Base-by-base conservation (phyloP, 1,284 basidiomycete genomes). In the Somion occarium region DNA sequence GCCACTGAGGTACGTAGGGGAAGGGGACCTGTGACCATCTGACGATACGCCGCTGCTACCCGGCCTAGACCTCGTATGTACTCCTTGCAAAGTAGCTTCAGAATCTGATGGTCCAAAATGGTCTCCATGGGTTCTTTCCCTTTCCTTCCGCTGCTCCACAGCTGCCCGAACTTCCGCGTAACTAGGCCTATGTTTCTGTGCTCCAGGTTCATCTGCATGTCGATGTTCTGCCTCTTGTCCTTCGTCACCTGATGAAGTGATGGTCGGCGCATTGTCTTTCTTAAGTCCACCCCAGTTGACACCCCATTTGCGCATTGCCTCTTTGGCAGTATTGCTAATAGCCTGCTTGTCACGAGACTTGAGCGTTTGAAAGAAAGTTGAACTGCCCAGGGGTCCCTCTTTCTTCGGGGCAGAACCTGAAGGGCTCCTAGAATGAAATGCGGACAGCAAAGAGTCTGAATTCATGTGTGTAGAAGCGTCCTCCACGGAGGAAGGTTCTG, bases 221-320 rank as follows among this genome's bases (percentile, higher is more conserved):
- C 69, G 69, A 49, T 68, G 67, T 49, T 74, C 70, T 19, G 68
- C 66, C 43, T 72, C 68, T 4, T 70, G 72, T 43, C 68, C 69
- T 46, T 79, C 76, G 23, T 79, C 30, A 54, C 46, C 19, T 53
- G 56, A n/a, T n/a, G n/a, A 7, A 50, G 44, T 34, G 37, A 49
- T 52, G 7, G 51, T 50, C 38, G 20, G 15, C 13, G 53, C 53
- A 44, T 53, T 59, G 24, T 86, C 80, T 59, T 80, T 83, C 66
- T 77, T 79, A 61, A 83, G 64, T 18, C 73, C 73, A 41, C 74
- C 78, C 87, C 87, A 93, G 56, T 83, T 90, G 18, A 83, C 84
- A 19, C 91, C 85, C 91, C 91, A 94, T 65, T 93, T 93, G 50
- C 85, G 83, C 74, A 94, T 84, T 12, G 85, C 78, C 64, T 94